Conservation (phyloP, 1,139 yeast genomes). For the Yamadazyma oceani region DNA sequence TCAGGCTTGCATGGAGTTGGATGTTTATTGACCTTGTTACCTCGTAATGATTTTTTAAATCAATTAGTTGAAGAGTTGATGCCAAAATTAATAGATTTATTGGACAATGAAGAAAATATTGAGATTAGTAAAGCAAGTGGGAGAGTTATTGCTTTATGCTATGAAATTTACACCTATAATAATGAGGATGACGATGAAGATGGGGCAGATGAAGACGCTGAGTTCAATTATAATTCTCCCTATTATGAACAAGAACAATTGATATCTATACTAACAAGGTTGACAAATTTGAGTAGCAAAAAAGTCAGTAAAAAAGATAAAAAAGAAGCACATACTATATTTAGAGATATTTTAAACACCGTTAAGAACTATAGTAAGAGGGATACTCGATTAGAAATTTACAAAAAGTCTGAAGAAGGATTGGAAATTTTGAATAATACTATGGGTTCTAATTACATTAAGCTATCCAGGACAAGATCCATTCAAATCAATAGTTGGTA, state of each 20-base stretch:
- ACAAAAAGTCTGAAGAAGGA: conserved; percentile 39
- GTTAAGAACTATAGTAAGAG: conserved; percentile 43
- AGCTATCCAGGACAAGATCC: conserved; percentile 54
- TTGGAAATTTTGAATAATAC: conserved; percentile 37
- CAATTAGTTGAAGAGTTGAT: conserved; percentile 40
- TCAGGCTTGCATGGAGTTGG: conserved; percentile 52
- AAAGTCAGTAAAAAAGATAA: conserved; percentile 62
- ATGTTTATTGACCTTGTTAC: conserved; percentile 43
- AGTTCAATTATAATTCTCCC: conserved; percentile 51
- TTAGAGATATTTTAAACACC: conserved; percentile 59
- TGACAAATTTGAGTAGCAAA: conserved; percentile 55
- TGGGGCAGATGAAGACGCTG: conserved; percentile 25
- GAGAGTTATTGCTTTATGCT: conserved; percentile 59
- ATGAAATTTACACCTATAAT: conserved; percentile 55
- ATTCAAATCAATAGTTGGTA: conserved; percentile 69
- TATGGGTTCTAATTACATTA: conserved; percentile 49
- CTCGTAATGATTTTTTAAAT: conserved; percentile 41
- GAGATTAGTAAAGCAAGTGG: conserved; percentile 56
- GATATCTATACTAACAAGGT: conserved; percentile 40
- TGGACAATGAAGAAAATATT: conserved; percentile 43
- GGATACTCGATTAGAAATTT: conserved; percentile 37
- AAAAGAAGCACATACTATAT: conserved; percentile 58
- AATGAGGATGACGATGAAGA: conserved; percentile 36
- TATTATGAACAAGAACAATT: conserved; percentile 59
- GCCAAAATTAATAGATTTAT: conserved; percentile 38